Evolutionary conservation across 164 flowering plant species (phyloP).

Genomic region (Houttuynia cordata): DNA sequence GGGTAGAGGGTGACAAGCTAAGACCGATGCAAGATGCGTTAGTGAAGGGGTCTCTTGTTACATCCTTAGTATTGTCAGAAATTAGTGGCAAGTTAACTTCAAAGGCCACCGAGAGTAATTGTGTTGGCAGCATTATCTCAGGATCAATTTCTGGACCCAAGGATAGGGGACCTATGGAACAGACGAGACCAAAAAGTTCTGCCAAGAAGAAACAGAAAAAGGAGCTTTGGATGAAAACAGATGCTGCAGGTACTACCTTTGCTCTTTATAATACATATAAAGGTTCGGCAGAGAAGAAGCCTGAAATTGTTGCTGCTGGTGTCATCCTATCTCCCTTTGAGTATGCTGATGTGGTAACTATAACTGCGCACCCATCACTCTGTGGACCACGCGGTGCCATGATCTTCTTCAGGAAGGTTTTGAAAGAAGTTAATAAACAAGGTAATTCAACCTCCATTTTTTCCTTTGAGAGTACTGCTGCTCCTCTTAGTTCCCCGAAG

Average conservation of each 20-base stretch:
- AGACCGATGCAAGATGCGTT: constrained; percentile 6
- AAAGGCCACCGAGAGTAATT: constrained; percentile 9
- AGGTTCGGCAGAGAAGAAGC: constrained; percentile 68
- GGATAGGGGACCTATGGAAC: constrained; percentile 33
- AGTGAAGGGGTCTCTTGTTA: constrained; percentile 5
- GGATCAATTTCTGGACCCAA: too few relatives aligned
- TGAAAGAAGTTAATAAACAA: too few relatives aligned
- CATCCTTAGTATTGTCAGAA: too few relatives aligned
- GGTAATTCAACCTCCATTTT: too few relatives aligned
- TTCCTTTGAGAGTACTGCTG: too few relatives aligned
- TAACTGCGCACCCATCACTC: too few relatives aligned
- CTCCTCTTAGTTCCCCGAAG: too few relatives aligned
- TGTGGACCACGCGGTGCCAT: too few relatives aligned
- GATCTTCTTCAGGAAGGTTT: too few relatives aligned
- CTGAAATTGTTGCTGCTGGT: constrained; percentile 14
- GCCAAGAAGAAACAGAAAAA: constrained; percentile 48
- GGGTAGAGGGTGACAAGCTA: neutral
- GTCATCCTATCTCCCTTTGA: too few relatives aligned
- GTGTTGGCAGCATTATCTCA: constrained; percentile 5
- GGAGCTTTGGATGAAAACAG: constrained; percentile 67
- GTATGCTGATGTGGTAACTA: too few relatives aligned
- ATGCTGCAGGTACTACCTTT: constrained; percentile 72
- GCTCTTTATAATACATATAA: constrained; percentile 82
- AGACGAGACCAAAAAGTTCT: constrained; percentile 25
- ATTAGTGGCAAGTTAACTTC: too few relatives aligned